These are phyloP conservation scores for Russula griseocarnosa DNA, from an alignment of 768 basidiomycete genomes.

Conservation along the genomic window DNA sequence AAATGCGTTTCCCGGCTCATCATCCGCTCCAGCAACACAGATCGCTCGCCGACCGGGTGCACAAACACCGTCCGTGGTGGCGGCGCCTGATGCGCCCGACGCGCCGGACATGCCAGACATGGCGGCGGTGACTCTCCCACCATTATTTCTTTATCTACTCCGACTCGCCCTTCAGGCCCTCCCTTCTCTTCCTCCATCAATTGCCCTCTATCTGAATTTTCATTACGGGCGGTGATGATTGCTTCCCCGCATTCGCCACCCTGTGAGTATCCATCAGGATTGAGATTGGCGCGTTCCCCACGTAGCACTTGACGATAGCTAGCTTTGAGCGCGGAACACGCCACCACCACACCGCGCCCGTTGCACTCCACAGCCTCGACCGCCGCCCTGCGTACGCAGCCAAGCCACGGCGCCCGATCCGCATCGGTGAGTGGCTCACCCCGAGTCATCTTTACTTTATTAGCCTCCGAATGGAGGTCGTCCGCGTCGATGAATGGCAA, in stretches of 20 bases:
- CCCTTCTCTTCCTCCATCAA: too few relatives aligned
- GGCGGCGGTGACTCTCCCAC: neutral
- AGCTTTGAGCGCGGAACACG: conserved; percentile 80
- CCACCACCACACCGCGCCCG: conserved; percentile 63
- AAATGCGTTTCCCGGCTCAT: conserved; percentile 64
- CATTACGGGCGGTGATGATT: neutral
- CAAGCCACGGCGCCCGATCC: conserved; percentile 86
- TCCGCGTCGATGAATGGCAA: conserved; percentile 88
- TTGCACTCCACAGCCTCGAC: conserved; percentile 51
- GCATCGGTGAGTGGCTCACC: conserved; percentile 74
- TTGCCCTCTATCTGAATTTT: neutral
- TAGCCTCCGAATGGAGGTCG: conserved; percentile 73
- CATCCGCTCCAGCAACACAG: conserved; percentile 62
- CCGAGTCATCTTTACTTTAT: conserved; percentile 82
- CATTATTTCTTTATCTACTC: conserved; percentile 17
- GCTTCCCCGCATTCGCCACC: neutral
- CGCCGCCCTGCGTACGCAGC: conserved; percentile 64
- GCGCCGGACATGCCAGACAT: neutral
- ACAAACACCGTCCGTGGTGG: conserved; percentile 68
- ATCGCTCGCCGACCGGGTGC: conserved; percentile 61
- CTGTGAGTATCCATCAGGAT: too few relatives aligned
- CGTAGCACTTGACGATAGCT: conserved; percentile 81
- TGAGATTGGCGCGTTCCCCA: conserved; percentile 37
- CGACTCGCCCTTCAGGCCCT: neutral
- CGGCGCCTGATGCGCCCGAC: conserved; percentile 18